Evolutionary conservation across 768 basidiomycete species (phyloP), one percentile per base, ranked within the genome.

Genomic region (Tremella yokohamensis): DNA sequence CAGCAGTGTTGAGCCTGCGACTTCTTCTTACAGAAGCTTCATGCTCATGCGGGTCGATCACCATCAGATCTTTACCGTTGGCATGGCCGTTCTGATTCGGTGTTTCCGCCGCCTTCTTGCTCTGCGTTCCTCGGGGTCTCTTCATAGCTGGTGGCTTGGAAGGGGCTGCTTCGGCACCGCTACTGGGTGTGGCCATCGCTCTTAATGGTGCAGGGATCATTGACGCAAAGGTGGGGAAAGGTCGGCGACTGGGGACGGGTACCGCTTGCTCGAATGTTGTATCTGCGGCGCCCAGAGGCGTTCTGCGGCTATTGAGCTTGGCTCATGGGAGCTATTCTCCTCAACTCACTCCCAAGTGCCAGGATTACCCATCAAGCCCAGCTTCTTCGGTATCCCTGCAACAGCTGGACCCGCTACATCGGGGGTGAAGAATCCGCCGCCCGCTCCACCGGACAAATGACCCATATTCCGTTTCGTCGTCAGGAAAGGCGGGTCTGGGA

Each of bases 81-180:
- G 24, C 40, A 24, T 54, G 37, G 20, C 52, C 52, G 40, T 54
- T 39, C 18, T 15, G 18, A 40, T 40, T 24, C 3, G 57, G 49
- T 24, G 57, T 8, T 19, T 64, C 63, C 8, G 29, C 20, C 2
- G 60, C 7, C 45, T 54, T 61, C 37, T 52, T 52, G 3, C 25
- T 22, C 16, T 48, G 59, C 18, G 48, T 54, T 44, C 60, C 70
- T 52, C 70, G 49, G 37, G 70, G 63, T 20, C 70, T 58, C 45
- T 72, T 72, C 70, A 72, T 66, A 1, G 66, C 70, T 13, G 70
- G 70, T 9, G 61, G 61, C 52, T 63, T 64, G 12, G 57, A 39
- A 12, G 64, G 52, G 16, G 42, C 52, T 3, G 39, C 20, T 2
- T 47, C 42, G 25, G 42, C 19, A 4, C n/a, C 45, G 9, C 22